Conservation (phyloP, 2,329 filamentous ascomycete genomes). For the Monilinia laxa region DNA sequence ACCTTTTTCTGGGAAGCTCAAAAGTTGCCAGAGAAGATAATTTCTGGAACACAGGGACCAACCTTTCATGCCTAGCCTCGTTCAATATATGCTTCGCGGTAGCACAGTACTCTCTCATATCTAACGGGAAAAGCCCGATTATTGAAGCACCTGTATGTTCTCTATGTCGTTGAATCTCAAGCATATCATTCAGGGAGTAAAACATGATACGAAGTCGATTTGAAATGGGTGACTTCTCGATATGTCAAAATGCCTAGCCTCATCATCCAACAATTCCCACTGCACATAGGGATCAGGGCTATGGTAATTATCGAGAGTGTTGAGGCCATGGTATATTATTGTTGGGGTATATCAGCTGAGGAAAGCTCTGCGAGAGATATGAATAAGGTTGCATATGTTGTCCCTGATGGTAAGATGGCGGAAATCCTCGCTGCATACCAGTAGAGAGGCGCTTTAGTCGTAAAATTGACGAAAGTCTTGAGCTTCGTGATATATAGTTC, state of each 20-base stretch:
- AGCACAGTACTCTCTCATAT: background rate
- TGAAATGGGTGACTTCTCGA: background rate
- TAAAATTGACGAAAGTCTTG: background rate
- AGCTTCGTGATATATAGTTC: background rate
- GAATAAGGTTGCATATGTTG: background rate
- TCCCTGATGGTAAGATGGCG: background rate
- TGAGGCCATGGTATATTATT: background rate
- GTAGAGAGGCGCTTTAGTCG: background rate
- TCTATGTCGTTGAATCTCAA: background rate
- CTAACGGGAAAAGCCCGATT: background rate
- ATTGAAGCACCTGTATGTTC: background rate
- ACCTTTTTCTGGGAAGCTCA: background rate
- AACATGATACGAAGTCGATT: constrained; percentile 2
- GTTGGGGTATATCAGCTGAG: background rate
- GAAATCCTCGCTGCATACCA: background rate
- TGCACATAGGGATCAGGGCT: background rate
- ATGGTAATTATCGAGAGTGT: constrained; percentile 7
- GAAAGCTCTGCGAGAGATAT: background rate
- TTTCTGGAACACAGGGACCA: background rate
- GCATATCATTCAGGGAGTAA: background rate
- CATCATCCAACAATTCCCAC: background rate
- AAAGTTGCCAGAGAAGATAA: background rate
- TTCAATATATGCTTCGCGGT: background rate
- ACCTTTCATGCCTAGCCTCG: background rate
- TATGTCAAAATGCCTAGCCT: background rate